phyloP scores from a whole-genome alignment of 176 grass and related monocot species.

The Oryza coarctata region DNA sequence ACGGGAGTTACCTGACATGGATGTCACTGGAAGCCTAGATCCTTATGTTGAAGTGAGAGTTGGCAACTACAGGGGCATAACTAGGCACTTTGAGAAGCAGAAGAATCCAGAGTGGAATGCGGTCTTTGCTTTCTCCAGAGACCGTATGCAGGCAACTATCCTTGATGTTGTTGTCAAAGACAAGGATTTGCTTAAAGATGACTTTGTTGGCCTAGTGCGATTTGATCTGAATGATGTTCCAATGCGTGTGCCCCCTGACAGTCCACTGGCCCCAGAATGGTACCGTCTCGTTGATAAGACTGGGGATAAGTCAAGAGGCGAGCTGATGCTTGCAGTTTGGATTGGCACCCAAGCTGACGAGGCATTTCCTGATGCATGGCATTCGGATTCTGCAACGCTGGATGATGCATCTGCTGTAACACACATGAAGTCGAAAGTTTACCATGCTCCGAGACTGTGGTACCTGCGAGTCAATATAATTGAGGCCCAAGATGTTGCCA shows the following conservation, averaged over 20 bases:
- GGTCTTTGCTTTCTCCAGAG: slow-evolving; percentile 95
- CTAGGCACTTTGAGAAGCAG: slow-evolving; percentile 92
- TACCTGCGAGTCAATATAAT: slow-evolving; percentile 87
- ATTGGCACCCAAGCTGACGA: slow-evolving; percentile 98
- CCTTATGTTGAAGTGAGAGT: slow-evolving; percentile 89
- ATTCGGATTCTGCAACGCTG: slow-evolving; percentile 64
- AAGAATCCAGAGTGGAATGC: slow-evolving; percentile 92
- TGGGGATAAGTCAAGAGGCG: slow-evolving; percentile 75
- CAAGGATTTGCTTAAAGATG: slow-evolving; percentile 86
- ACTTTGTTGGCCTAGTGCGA: slow-evolving; percentile 85
- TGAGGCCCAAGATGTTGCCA: slow-evolving; percentile 91
- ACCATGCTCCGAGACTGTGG: slow-evolving; percentile 96
- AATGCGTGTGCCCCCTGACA: slow-evolving; percentile 81
- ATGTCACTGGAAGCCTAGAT: slow-evolving; percentile 89
- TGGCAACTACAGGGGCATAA: slow-evolving; percentile 88
- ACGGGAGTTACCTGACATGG: slow-evolving; percentile 79
- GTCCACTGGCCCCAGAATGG: slow-evolving; percentile 96
- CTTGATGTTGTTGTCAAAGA: slow-evolving; percentile 88
- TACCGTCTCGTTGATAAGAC: slow-evolving; percentile 80
- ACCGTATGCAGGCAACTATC: slow-evolving; percentile 82
- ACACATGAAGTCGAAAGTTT: slow-evolving; percentile 91
- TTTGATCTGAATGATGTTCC: slow-evolving; percentile 96
- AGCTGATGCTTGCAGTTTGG: slow-evolving; percentile 99
- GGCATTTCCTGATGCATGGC: slow-evolving; percentile 96
- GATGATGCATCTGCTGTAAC: slow-evolving; percentile 56